Percentiles rank a stretch among this genome's conserved stretches.
Evolutionary conservation across 202 grass and related monocot genomes (phyloP).

Genomic region (Setaria italica): DNA sequence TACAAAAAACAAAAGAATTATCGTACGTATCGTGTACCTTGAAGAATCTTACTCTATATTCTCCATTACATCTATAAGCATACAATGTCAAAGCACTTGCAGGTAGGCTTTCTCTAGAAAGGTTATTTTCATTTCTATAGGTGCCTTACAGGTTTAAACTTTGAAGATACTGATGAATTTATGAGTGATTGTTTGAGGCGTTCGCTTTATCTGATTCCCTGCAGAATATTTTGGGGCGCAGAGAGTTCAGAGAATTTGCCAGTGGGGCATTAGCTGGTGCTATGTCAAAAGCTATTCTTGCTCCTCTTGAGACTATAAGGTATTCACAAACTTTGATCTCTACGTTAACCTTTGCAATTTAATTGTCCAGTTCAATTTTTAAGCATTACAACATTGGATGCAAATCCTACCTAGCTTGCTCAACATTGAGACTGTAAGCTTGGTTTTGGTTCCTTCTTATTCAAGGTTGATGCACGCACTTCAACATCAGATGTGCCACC

Average conservation of each 20-base stretch:
- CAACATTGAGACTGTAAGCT: conserved; percentile 11
- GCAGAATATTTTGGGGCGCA: conserved; percentile 61
- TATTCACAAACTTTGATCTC: conserved; percentile 32
- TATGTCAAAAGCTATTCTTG: conserved; percentile 92
- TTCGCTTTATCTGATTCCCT: conserved; percentile 1
- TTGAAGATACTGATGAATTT: conserved; percentile 36
- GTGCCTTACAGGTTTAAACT: background rate
- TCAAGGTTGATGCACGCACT: conserved; percentile 11
- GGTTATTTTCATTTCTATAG: background rate
- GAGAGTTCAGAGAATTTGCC: conserved; percentile 76
- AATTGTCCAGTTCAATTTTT: conserved; percentile 3
- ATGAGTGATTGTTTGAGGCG: conserved; percentile 13
- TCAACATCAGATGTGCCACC: conserved; percentile 19
- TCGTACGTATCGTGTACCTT: conserved; percentile 1
- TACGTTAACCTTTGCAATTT: conserved; percentile 22
- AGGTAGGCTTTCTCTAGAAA: conserved; percentile 17
- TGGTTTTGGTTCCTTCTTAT: conserved; percentile 16
- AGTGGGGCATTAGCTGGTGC: conserved; percentile 89
- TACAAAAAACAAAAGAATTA: background rate
- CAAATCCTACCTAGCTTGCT: conserved; percentile 12
- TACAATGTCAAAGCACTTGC: conserved; percentile 5
- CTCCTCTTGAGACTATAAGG: conserved; percentile 89
- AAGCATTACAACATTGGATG: background rate
- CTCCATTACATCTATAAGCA: background rate
- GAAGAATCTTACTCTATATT: conserved; percentile 2